Percentiles rank a stretch among this genome's conserved stretches.
Conservation (phyloP, 305 asterid genomes). For the Solanum hybrid region DNA sequence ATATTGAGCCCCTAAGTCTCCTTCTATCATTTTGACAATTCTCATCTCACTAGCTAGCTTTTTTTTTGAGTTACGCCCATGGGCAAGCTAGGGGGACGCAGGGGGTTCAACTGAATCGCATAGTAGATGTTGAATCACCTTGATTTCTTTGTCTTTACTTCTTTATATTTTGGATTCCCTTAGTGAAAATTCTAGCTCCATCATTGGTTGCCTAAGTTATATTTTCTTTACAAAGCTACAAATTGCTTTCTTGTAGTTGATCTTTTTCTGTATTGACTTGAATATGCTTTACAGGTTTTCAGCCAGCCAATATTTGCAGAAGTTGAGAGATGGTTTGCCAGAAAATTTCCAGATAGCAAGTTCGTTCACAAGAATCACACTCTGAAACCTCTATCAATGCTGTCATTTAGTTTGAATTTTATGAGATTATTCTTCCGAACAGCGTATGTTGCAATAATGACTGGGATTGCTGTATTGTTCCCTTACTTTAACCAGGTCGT, state of each 20-base stretch:
- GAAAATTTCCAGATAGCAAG: constrained; percentile 33
- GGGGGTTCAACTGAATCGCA: not conserved
- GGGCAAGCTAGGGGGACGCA: not conserved
- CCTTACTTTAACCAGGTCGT: constrained; percentile 73
- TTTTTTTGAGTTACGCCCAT: not conserved
- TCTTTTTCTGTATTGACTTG: not conserved
- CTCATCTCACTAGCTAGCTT: not conserved
- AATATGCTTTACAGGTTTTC: constrained; percentile 32
- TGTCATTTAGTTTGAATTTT: constrained; percentile 32
- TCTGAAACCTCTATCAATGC: constrained; percentile 20
- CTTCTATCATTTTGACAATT: not conserved
- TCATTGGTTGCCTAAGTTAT: not conserved
- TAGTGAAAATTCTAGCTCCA: not conserved
- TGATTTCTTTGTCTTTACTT: not conserved
- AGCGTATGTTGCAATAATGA: constrained; percentile 41
- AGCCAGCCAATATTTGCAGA: constrained; percentile 58
- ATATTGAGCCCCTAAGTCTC: not conserved
- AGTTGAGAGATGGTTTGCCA: constrained; percentile 33
- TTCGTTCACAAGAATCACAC: constrained; percentile 18
- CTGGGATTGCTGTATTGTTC: constrained; percentile 42
- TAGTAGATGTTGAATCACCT: not conserved
- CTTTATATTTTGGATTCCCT: not conserved
- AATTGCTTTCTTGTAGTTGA: not conserved
- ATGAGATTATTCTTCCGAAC: constrained; percentile 45
- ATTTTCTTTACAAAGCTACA: not conserved